Base-by-base conservation (phyloP, 495 filamentous ascomycete genomes). In the Peziza echinospora region DNA sequence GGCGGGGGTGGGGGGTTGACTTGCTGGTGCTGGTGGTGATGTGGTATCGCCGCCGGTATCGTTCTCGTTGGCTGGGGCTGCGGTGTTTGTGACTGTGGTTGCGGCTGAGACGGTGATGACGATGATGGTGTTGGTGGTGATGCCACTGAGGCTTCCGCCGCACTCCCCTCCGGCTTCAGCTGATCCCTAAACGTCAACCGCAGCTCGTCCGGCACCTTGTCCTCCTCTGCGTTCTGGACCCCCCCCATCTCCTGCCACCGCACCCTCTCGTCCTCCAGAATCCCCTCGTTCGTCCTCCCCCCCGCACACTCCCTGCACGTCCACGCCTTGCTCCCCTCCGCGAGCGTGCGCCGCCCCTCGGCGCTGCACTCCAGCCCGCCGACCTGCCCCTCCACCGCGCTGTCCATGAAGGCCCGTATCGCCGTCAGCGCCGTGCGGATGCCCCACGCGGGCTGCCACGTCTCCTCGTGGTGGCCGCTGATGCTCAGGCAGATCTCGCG, bases 381-480 rank as follows among this genome's bases (percentile, higher is more conserved):
- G 0, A 97, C 64, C 67, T 97, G 89, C 0, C 89, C 79, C 45
- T 66, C 68, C 1, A 73, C 69, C 47, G 79, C 76, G 19, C 72
- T 78, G 55, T 81, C 79, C 79, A 84, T 84, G 58, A 84, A 83
- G 22, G 64, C 66, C 28, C 79, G 64, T 24, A 80, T 66, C 21
- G 79, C 79, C 10, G 80, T 75, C 23, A 84, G 64, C 6, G 79
- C 79, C 1, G 79, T 84, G 43, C 89, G 70, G 5, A 97, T 75
- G 0, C 89, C 87, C 89, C 89, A 97, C 1, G 89, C 89, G 1
- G 89, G 89, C 70, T 92, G 85, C 89, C 89, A 97, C 21, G 80
- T 87, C 64, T 97, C 89, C 62, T 93, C 89, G 63, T 97, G 89
- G 63, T 94, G 87, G 7, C 84, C 89, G 26, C 72, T 78, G 59